These are phyloP conservation scores for Alternaria tenuissima DNA, from an alignment of 2,329 filamentous ascomycete species.

Conservation along the genomic window DNA sequence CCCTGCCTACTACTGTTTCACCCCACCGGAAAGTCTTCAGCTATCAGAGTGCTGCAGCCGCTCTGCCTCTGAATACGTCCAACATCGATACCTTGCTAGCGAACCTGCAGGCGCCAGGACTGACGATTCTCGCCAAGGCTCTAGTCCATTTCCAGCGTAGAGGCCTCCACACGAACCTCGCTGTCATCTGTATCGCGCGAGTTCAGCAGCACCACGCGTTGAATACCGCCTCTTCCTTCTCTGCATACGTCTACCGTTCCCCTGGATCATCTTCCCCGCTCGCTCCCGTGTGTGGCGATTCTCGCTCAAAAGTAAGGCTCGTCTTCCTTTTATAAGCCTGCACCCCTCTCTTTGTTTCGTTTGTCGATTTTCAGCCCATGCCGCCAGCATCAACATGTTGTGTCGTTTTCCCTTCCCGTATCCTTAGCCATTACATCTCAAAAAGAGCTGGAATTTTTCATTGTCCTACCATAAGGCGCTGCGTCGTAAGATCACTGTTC, in stretches of 20 bases:
- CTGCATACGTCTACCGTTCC: constrained; percentile 34
- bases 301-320: constrained; percentile 41
- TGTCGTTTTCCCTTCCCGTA: neutral
- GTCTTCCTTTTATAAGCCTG: constrained; percentile 8
- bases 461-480: constrained; percentile 35
- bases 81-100: constrained; percentile 20
- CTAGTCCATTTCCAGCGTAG: constrained; percentile 34
- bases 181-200: constrained; percentile 39
- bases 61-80: constrained; percentile 13
- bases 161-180: constrained; percentile 32
- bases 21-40: constrained; percentile 9
- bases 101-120: constrained; percentile 1
- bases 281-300: constrained; percentile 36
- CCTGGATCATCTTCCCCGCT: constrained; percentile 36
- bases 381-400: constrained; percentile 14
- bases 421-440: neutral
- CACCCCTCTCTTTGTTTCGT: constrained; percentile 13
- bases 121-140: constrained; percentile 33
- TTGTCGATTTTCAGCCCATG: constrained; percentile 20
- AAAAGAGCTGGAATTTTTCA: constrained; percentile 18
- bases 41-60: constrained; percentile 7
- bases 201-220: constrained; percentile 30
- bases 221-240: constrained; percentile 34
- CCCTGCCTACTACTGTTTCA: constrained; percentile 10
- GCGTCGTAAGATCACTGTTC: constrained; percentile 39